These are phyloP conservation scores for Mychonastes homosphaera DNA, from an alignment of 139 green algal species.

Conservation along the genomic window DNA sequence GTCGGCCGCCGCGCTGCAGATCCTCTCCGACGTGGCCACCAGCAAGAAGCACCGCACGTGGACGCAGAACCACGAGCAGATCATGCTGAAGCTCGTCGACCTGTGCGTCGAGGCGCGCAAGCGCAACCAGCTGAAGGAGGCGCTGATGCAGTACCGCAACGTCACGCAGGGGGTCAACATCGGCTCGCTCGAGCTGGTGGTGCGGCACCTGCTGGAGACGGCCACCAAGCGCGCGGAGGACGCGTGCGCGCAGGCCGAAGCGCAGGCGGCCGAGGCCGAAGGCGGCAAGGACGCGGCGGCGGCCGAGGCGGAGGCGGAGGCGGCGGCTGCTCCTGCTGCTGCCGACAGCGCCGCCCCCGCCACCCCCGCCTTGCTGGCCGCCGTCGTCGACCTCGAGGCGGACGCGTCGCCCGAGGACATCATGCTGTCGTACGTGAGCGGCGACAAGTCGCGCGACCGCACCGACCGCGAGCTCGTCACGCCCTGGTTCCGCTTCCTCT, in stretches of 20 bases:
- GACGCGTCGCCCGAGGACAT: constrained; percentile 94
- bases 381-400: constrained; percentile 87
- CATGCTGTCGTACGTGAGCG: constrained; percentile 92
- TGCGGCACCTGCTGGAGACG: constrained; percentile 94
- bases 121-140: constrained; percentile 93
- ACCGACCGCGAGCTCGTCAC: constrained; percentile 93
- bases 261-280: no score
- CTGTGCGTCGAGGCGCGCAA: constrained; percentile 85
- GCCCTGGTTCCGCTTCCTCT: constrained; percentile 99
- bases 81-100: constrained; percentile 97
- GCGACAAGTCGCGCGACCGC: constrained; percentile 83
- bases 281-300: not conserved
- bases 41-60: constrained; percentile 92
- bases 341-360: not conserved
- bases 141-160: constrained; percentile 97
- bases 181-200: constrained; percentile 89
- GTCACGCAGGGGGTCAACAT: constrained; percentile 95
- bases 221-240: constrained; percentile 80
- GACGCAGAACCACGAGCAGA: constrained; percentile 82
- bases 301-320: not conserved
- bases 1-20: constrained; percentile 67
- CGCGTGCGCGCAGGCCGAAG: constrained; percentile 62
- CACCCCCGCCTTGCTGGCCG: constrained; percentile 34
- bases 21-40: constrained; percentile 92
- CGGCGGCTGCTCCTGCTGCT: no score